phyloP scores from a whole-genome alignment of 2,329 filamentous ascomycete species.

The Calonectria henricotiae region DNA sequence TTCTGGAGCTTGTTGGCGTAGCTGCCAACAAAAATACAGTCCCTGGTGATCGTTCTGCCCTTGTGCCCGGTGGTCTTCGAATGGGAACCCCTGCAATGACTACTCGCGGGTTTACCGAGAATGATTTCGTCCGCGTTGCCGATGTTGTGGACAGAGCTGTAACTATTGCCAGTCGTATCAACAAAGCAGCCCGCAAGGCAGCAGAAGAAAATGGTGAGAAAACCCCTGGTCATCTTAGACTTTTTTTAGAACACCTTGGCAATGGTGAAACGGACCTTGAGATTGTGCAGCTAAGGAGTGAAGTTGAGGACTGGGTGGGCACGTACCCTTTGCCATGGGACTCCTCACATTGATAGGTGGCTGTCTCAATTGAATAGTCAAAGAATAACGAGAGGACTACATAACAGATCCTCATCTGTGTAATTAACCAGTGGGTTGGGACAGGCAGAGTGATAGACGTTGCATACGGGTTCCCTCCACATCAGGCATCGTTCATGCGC shows the following conservation, averaged over 20 bases:
- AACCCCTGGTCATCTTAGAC: constrained; percentile 75
- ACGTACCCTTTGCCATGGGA: constrained; percentile 83
- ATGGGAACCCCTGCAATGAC: constrained; percentile 99
- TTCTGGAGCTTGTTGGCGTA: constrained; percentile 93
- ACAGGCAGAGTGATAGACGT: constrained; percentile 19
- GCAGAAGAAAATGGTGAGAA: constrained; percentile 79
- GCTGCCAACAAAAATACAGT: constrained; percentile 99
- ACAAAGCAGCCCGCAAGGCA: constrained; percentile 80
- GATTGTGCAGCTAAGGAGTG: constrained; percentile 80
- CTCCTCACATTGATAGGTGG: constrained; percentile 52
- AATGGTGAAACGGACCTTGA: constrained; percentile 79
- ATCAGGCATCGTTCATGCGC: too few species aligned
- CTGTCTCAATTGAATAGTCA: not conserved
- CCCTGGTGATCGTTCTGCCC: constrained; percentile 92
- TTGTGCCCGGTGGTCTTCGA: constrained; percentile 92
- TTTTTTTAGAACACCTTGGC: constrained; percentile 79
- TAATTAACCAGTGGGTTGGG: constrained; percentile 6
- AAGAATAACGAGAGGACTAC: constrained; percentile 6
- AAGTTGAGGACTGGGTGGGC: constrained; percentile 85
- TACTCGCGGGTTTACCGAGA: constrained; percentile 89
- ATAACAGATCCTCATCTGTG: constrained; percentile 23
- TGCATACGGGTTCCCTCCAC: not conserved
- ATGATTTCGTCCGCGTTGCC: constrained; percentile 90
- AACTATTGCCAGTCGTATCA: constrained; percentile 82
- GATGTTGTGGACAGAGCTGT: constrained; percentile 90